Evolutionary conservation across 139 green algal species (phyloP).

Genomic region (Micromonas pusilla): DNA sequence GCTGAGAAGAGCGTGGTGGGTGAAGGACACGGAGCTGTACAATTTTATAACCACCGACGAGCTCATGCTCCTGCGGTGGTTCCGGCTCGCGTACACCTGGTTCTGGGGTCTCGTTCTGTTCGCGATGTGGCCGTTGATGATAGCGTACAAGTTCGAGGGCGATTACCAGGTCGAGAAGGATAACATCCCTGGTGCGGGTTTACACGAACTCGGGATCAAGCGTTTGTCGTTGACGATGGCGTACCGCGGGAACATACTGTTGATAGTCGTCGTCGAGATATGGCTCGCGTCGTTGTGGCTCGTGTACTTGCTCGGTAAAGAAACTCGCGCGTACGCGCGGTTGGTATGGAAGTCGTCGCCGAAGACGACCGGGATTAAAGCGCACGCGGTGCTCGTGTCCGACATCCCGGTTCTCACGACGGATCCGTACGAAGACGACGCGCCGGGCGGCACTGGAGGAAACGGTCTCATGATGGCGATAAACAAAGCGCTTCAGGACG

Average conservation of each 20-base stretch:
- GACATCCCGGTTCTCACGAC: constrained; percentile 13
- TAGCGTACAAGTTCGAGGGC: background rate
- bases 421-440: no score
- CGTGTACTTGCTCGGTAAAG: background rate
- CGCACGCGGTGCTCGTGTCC: constrained; percentile 15
- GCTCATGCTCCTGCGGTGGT: constrained; percentile 26
- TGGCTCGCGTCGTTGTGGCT: background rate
- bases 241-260: background rate
- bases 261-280: background rate
- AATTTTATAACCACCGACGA: constrained; percentile 7
- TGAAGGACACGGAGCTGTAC: background rate
- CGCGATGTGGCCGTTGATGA: background rate
- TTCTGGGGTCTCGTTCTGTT: background rate
- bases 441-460: no score
- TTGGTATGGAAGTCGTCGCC: constrained; percentile 14
- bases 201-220: background rate
- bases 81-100: background rate
- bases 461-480: background rate
- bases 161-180: background rate
- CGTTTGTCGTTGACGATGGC: background rate
- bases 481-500: background rate
- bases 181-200: background rate
- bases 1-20: background rate
- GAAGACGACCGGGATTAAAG: constrained; percentile 13
- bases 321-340: background rate